Conservation (phyloP, 176 grass and related monocot species). For the Rhipidocladum racemiflorum region DNA sequence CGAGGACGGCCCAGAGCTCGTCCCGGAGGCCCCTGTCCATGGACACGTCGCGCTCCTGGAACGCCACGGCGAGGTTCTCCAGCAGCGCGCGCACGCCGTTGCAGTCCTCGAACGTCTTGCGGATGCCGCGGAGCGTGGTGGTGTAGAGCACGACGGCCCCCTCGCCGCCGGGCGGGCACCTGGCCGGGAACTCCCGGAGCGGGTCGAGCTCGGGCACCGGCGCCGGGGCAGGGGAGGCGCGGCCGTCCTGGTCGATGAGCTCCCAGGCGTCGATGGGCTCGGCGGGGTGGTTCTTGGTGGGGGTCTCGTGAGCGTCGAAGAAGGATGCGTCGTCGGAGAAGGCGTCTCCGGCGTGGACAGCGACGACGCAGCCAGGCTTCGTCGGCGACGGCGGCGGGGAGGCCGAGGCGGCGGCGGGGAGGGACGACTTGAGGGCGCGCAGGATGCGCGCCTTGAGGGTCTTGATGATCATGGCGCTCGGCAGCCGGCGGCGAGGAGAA, state of each 20-base stretch:
- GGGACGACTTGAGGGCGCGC: slow-evolving; percentile 42
- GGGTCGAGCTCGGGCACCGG: background rate
- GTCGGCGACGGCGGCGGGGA: slow-evolving; percentile 45
- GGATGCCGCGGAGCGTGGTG: slow-evolving; percentile 66
- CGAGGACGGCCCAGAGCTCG: slow-evolving; percentile 52
- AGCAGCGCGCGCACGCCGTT: slow-evolving; percentile 49
- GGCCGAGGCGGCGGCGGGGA: background rate
- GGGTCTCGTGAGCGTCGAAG: slow-evolving; percentile 36
- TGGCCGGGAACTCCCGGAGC: slow-evolving; percentile 36
- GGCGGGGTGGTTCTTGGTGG: background rate
- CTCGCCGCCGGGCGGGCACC: slow-evolving; percentile 52
- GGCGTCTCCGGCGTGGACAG: slow-evolving; percentile 23
- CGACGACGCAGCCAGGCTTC: slow-evolving; percentile 5
- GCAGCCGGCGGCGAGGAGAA: background rate
- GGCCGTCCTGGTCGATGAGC: slow-evolving; percentile 25
- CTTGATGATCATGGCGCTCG: slow-evolving; percentile 43
- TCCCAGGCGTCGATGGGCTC: background rate
- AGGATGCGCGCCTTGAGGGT: slow-evolving; percentile 54
- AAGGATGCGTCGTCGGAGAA: slow-evolving; percentile 41
- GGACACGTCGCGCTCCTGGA: slow-evolving; percentile 81
- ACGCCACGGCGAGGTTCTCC: slow-evolving; percentile 51
- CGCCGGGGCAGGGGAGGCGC: background rate
- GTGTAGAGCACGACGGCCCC: slow-evolving; percentile 58
- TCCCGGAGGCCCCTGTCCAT: slow-evolving; percentile 76
- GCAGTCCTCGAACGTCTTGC: slow-evolving; percentile 80